Base-by-base conservation (phyloP, 2,329 filamentous ascomycete species). In the Penicillium sp. region DNA sequence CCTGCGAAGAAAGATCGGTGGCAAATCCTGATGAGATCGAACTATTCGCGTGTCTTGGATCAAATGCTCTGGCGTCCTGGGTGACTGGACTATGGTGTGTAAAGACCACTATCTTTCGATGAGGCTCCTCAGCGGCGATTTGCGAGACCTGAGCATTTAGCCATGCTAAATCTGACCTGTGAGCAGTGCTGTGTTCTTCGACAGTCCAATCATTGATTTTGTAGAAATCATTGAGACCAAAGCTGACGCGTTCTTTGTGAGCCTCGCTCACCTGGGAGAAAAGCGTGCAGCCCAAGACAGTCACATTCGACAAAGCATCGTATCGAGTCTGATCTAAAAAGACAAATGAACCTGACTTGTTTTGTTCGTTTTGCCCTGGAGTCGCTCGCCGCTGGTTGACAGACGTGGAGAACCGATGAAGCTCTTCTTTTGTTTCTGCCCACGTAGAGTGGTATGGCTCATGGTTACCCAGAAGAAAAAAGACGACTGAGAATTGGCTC, bases 391-490 rank as follows among this genome's bases (percentile, higher is more conserved):
- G 52, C 46, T 64, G 29, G 8, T 52, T 46, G 10, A 70, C 51
- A 14, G 63, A 52, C 6, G 59, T 42, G 6, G 64, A 60, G 48
- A 74, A 72, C n/a, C 55, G 43, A 13, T 51, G 38, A 2, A 74
- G 29, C 16, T 54, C 54, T 9, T 55, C 51, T 34, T 60, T 66
- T 6, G 59, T 65, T 2, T 64, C 57, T 2, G 29, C 16, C 68
- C 71, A 73, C 43, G 48, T 69, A 36, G 65, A 67, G 29, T 68
- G 62, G 58, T 81, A 84, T 0, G 81, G 73, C 62, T 86, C 83
- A 62, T 86, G 83, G 59, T 86, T 86, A 0, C 83, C 82, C 0
- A 79, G 66, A 0, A 86, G 72, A 29, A 84, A 74, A 39, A 86
- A 75, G 1, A 86, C 79, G 2, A 71, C 65, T 5, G 70, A 65